phyloP scores from a whole-genome alignment of 441 rosid genomes.

The Raphanus hybrid region DNA sequence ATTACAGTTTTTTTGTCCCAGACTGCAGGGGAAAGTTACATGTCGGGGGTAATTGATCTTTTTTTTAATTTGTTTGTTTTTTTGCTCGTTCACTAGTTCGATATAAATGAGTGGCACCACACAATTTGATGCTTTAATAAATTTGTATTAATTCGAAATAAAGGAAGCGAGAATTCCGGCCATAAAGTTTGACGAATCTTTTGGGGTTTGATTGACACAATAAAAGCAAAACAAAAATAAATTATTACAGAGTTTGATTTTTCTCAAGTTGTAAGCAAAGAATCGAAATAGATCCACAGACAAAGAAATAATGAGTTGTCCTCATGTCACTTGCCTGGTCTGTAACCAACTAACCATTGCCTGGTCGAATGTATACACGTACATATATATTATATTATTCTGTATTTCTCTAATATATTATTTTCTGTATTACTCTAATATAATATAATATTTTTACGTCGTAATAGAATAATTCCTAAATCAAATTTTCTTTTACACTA shows the following conservation, averaged over 20 bases:
- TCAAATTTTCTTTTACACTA: neutral
- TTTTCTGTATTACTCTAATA: too few species aligned
- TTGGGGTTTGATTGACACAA: constrained; percentile 33
- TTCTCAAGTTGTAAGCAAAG: constrained; percentile 33
- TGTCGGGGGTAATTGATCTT: constrained; percentile 3
- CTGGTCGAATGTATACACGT: neutral
- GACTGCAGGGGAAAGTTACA: constrained; percentile 21
- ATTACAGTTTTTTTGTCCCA: constrained; percentile 9
- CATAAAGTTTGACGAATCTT: constrained; percentile 42
- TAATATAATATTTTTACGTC: neutral
- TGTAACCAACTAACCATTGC: constrained; percentile 15
- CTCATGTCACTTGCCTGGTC: constrained; percentile 36
- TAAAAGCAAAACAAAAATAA: constrained; percentile 31
- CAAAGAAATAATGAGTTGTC: constrained; percentile 41
- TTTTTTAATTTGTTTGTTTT: neutral
- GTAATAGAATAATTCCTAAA: neutral
- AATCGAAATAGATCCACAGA: constrained; percentile 36
- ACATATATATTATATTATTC: neutral
- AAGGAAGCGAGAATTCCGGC: constrained; percentile 37
- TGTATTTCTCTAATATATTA: neutral
- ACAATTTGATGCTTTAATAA: neutral
- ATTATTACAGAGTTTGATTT: constrained; percentile 6
- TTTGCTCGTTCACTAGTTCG: neutral
- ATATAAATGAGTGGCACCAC: neutral
- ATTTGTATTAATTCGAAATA: constrained; percentile 8